Conservation (phyloP, 208 protist species). For the Porcisia deanei region DNA sequence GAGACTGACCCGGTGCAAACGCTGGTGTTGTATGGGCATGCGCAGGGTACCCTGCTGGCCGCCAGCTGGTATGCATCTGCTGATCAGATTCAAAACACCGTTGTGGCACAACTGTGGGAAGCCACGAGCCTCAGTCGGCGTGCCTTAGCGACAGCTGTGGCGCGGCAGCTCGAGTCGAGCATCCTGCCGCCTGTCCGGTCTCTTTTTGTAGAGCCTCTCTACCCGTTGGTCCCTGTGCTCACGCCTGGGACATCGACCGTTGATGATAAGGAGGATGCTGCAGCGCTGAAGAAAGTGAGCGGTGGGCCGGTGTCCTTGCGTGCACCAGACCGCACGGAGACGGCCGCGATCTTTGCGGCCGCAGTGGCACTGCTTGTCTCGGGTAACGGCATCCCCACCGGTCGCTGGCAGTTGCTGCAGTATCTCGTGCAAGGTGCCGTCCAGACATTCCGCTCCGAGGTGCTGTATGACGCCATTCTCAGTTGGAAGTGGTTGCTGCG, state of each 20-base stretch:
- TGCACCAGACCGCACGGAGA: conserved; percentile 21
- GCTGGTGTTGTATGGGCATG: conserved; percentile 58
- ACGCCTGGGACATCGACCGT: not conserved
- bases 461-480: conserved; percentile 55
- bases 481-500: conserved; percentile 77
- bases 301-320: not conserved
- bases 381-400: conserved; percentile 30
- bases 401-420: conserved; percentile 51
- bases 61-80: conserved; percentile 36
- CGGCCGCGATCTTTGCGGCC: conserved; percentile 38
- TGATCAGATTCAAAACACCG: conserved; percentile 34
- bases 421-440: conserved; percentile 72
- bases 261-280: conserved; percentile 6
- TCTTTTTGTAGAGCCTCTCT: conserved; percentile 24
- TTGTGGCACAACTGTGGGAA: conserved; percentile 39
- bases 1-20: conserved; percentile 49
- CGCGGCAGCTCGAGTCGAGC: conserved; percentile 20
- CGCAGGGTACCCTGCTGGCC: conserved; percentile 63
- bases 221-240: conserved; percentile 10
- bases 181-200: conserved; percentile 22
- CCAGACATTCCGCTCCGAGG: conserved; percentile 52
- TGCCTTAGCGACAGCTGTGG: conserved; percentile 13
- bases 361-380: conserved; percentile 56
- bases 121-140: conserved; percentile 30
- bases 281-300: conserved; percentile 9